Evolutionary conservation across 2,329 filamentous ascomycete genomes (phyloP).

Genomic region (Aspergillus sp.): DNA sequence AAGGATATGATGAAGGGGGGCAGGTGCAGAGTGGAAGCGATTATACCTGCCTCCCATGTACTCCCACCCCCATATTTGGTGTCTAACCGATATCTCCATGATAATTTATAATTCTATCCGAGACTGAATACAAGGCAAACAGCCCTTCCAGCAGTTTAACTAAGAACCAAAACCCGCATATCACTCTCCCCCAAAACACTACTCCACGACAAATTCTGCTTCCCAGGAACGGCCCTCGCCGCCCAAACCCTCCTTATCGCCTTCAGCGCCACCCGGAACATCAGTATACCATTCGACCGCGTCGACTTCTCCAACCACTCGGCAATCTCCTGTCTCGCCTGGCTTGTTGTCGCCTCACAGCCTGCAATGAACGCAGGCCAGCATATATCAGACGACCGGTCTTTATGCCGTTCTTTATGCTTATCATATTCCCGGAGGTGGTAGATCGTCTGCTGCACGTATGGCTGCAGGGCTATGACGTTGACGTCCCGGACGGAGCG

Average conservation of each 20-base stretch:
- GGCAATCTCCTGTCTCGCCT: background rate
- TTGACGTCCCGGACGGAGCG: slow-evolving; percentile 7
- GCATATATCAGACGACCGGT: slow-evolving; percentile 7
- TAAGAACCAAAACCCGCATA: slow-evolving; percentile 7
- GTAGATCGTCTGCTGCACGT: slow-evolving; percentile 6
- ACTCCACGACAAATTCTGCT: slow-evolving; percentile 2
- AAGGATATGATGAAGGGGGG: too few species aligned
- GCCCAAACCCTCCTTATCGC: slow-evolving; percentile 4
- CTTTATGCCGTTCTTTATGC: slow-evolving; percentile 1
- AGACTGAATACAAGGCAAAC: too few species aligned
- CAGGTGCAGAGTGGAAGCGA: too few species aligned
- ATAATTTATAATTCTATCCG: too few species aligned
- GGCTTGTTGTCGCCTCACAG: background rate
- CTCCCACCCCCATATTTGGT: too few species aligned
- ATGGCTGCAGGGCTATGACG: background rate
- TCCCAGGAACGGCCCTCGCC: background rate
- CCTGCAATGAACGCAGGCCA: slow-evolving; percentile 8
- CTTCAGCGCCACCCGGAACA: slow-evolving; percentile 10
- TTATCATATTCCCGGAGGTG: slow-evolving; percentile 5
- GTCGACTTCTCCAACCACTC: slow-evolving; percentile 5
- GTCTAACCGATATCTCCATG: too few species aligned
- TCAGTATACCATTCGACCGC: background rate
- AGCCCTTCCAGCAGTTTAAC: background rate
- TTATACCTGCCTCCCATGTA: too few species aligned
- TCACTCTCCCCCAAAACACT: background rate